Evolutionary conservation across 1,284 basidiomycete species (phyloP), one percentile per base, ranked within the genome.

Genomic region (Cystobasidium slooffiae): DNA sequence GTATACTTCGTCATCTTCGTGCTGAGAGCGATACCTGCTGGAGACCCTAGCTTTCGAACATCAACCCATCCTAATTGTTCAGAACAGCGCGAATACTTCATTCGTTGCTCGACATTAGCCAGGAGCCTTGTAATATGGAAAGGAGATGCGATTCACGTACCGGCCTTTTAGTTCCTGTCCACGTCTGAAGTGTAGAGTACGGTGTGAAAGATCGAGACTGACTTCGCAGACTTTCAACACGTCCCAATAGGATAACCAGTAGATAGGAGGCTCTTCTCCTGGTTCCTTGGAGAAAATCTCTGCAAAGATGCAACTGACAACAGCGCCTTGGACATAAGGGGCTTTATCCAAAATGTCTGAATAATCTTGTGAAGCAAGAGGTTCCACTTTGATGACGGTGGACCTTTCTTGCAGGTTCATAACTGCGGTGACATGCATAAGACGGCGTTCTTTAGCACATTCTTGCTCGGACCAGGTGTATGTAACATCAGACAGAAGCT

Each of bases 291-390:
- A 18, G 20, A 39, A 7, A 49, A 41, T 43, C 20, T 69, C 68
- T 51, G 68, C 55, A 51, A 69, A 69, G 16, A 69, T 47, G 18
- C 44, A 20, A 51, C 68, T 69, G 9, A 69, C 43, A 10, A 69
- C 55, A 6, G 56, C 68, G 1, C 68, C 68, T 5, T 69, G 22
- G 1, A 16, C 14, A n/a, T 39, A 66, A 43, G 64, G 64, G 18
- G 24, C 9, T 20, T 8, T 53, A 18, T 59, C 37, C 18, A 58
- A 22, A 31, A 3, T 16, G 9, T n/a, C 9, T 20, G 68, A 14
- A 44, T 66, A 66, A 7, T 66, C 14, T 12, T 47, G 43, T 1
- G 47, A 9, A 16, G 59, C 37, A 53, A 69, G 31, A 18, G 58
- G 6, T n/a, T 41, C n/a, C 16, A 58, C 8, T 8, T 46, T 46